A percentile compares a stretch with the other conserved stretches of the same genome.
Conservation (phyloP, 2,329 filamentous ascomycete genomes). For the Raffaelea ambrosiae region DNA sequence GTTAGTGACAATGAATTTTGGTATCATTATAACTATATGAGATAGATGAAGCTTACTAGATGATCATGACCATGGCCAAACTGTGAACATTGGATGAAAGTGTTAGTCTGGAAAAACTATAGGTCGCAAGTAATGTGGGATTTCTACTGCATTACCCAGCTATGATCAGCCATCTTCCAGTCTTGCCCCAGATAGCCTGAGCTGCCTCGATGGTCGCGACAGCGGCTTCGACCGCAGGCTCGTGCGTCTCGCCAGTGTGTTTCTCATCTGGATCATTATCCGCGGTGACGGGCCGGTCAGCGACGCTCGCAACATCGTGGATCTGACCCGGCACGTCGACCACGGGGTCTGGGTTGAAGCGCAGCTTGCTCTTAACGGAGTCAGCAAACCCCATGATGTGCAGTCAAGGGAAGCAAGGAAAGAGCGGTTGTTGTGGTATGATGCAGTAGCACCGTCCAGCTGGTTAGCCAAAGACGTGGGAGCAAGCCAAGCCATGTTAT, state of each 20-base stretch:
- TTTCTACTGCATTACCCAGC: constrained; percentile 12
- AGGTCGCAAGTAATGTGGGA: too few relatives aligned
- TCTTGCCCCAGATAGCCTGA: constrained; percentile 60
- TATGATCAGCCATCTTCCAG: constrained; percentile 13
- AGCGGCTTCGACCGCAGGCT: not conserved
- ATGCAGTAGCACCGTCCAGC: too few relatives aligned
- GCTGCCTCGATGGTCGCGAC: constrained; percentile 45
- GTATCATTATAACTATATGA: too few relatives aligned
- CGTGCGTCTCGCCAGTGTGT: not conserved
- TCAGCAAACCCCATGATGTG: not conserved
- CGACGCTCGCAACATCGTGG: not conserved
- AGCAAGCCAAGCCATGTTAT: too few relatives aligned
- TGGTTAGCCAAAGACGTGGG: too few relatives aligned
- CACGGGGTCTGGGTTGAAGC: not conserved
- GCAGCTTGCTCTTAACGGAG: not conserved
- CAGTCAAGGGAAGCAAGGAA: not conserved
- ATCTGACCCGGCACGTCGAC: not conserved
- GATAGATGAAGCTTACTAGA: constrained; percentile 12
- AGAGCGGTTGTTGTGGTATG: too few relatives aligned
- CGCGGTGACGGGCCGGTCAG: not conserved
- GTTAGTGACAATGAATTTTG: too few relatives aligned
- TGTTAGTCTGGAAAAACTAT: too few relatives aligned
- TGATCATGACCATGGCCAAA: constrained; percentile 18
- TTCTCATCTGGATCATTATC: not conserved
- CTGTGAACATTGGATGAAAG: too few relatives aligned